phyloP scores from a whole-genome alignment of 495 filamentous ascomycete species.

The Chaetomium fimeti region DNA sequence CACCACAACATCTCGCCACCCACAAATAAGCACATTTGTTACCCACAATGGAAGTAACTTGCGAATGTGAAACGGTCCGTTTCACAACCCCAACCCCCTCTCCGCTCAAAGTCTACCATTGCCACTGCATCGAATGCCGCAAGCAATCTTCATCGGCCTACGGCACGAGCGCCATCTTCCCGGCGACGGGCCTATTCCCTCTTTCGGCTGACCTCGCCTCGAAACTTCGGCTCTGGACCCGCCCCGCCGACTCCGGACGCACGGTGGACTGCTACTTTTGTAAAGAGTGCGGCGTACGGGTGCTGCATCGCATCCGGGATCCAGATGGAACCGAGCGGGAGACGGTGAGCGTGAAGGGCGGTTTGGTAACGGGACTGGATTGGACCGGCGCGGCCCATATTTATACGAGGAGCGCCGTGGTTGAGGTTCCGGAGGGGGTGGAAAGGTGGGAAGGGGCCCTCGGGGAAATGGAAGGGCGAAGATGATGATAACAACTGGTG shows the following conservation, averaged over 20 bases:
- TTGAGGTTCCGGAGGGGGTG: conserved; percentile 54
- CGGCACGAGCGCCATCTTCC: conserved; percentile 54
- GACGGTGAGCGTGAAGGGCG: conserved; percentile 52
- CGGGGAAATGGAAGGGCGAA: conserved; percentile 21
- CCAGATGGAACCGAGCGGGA: conserved; percentile 35
- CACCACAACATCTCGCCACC: neutral
- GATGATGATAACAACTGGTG: neutral
- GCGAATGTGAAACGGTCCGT: conserved; percentile 53
- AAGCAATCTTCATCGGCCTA: conserved; percentile 59
- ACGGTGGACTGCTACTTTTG: conserved; percentile 56
- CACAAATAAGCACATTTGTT: neutral
- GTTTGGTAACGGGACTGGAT: conserved; percentile 47
- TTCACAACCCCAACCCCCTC: conserved; percentile 47
- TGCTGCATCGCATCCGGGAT: conserved; percentile 49
- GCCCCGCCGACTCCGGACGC: conserved; percentile 42
- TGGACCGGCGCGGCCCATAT: conserved; percentile 44
- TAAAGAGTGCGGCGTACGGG: conserved; percentile 47
- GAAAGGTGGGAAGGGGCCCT: conserved; percentile 43
- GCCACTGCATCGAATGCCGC: conserved; percentile 61
- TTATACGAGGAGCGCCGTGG: conserved; percentile 41
- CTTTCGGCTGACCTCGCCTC: conserved; percentile 37
- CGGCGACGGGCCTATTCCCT: conserved; percentile 49
- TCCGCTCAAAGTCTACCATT: conserved; percentile 52
- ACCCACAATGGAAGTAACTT: conserved; percentile 38
- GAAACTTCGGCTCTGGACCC: conserved; percentile 42